Evolutionary conservation across 1,284 basidiomycete genomes (phyloP).

Genomic region (Phylloporus sp.): DNA sequence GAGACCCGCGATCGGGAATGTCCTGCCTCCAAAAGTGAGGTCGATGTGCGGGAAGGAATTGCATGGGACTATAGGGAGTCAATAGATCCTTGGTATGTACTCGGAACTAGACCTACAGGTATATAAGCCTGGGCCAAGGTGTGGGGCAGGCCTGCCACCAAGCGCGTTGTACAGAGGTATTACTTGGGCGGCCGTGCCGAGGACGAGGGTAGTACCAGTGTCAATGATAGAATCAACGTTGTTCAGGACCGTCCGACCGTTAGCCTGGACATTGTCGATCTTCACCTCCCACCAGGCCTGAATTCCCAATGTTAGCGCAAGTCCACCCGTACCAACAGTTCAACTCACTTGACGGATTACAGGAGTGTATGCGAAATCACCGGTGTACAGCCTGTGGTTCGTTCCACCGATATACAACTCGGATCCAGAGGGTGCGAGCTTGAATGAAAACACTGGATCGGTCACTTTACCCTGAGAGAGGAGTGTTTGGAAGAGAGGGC

Average conservation of each 20-base stretch:
- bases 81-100: neutral
- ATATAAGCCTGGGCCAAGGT: slow-evolving; percentile 11
- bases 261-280: slow-evolving; percentile 38
- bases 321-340: neutral
- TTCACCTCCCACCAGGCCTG: slow-evolving; percentile 50
- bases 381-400: slow-evolving; percentile 19
- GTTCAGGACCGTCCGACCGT: slow-evolving; percentile 21
- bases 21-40: slow-evolving; percentile 11
- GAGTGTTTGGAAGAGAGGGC: slow-evolving; percentile 30
- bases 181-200: slow-evolving; percentile 26
- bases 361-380: slow-evolving; percentile 17
- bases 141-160: slow-evolving; percentile 10
- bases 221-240: slow-evolving; percentile 43
- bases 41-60: slow-evolving; percentile 14
- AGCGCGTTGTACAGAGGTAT: slow-evolving; percentile 4
- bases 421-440: slow-evolving; percentile 33
- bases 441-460: slow-evolving; percentile 42
- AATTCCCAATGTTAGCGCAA: neutral
- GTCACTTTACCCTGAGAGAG: slow-evolving; percentile 25
- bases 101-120: slow-evolving; percentile 4
- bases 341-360: slow-evolving; percentile 36
- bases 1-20: slow-evolving; percentile 15
- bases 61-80: slow-evolving; percentile 17
- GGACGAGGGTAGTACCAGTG: slow-evolving; percentile 54
- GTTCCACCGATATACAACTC: slow-evolving; percentile 46